Evolutionary conservation across 225 moss, liverwort and hornwort species (phyloP).

Genomic region (Polytrichum formosum): DNA sequence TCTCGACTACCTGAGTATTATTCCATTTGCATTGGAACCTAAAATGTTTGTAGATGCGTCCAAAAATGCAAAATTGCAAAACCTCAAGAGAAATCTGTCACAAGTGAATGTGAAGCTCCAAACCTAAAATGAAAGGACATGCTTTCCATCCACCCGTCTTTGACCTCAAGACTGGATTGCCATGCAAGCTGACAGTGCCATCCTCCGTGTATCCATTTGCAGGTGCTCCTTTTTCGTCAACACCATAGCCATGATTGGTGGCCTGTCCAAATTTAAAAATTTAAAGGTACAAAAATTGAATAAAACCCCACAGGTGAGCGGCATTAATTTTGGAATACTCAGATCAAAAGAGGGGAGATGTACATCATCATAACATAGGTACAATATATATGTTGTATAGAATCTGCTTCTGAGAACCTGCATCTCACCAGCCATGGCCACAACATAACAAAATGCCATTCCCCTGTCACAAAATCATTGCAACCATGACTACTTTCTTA

Average conservation of each 20-base stretch:
- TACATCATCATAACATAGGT: neutral
- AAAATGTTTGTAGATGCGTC: too few relatives aligned
- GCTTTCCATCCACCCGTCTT: constrained; percentile 79
- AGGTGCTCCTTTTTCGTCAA: neutral
- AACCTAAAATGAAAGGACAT: constrained; percentile 83
- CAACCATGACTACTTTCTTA: too few relatives aligned
- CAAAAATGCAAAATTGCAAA: neutral
- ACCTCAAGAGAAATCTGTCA: neutral
- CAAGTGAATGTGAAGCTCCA: neutral
- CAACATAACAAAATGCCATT: too few relatives aligned
- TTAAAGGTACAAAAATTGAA: too few relatives aligned
- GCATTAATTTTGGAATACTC: neutral
- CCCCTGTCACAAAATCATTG: too few relatives aligned
- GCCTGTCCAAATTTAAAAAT: neutral
- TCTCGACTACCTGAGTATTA: too few relatives aligned
- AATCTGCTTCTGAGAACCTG: too few relatives aligned
- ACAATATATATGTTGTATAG: neutral
- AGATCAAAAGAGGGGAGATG: neutral
- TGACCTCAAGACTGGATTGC: constrained; percentile 49
- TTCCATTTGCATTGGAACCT: too few relatives aligned
- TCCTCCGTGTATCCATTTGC: constrained; percentile 49
- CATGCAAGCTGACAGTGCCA: constrained; percentile 66
- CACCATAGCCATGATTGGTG: neutral
- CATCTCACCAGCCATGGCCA: too few relatives aligned
- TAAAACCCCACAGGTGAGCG: too few relatives aligned